Percentiles rank a stretch among this genome's conserved stretches.
These are phyloP conservation scores for Quercus agrifolia DNA, from an alignment of 306 rosid species.

Conservation along the genomic window DNA sequence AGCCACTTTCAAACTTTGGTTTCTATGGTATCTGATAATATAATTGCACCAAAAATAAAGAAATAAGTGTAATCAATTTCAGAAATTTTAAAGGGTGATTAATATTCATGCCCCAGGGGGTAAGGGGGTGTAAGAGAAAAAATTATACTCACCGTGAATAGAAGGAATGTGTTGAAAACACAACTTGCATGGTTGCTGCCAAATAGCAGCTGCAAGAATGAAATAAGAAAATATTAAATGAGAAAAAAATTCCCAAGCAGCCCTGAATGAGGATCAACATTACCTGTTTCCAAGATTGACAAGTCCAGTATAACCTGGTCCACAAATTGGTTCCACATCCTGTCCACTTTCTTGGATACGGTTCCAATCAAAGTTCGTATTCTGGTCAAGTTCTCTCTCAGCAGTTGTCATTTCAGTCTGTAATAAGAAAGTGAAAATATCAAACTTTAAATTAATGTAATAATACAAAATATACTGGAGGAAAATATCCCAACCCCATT, in stretches of 20 bases:
- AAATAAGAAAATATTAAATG: slow-evolving; percentile 3
- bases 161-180: slow-evolving; percentile 72
- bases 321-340: slow-evolving; percentile 80
- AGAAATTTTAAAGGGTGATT: neutral
- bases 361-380: slow-evolving; percentile 95
- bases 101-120: neutral
- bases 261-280: slow-evolving; percentile 12
- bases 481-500: neutral
- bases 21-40: slow-evolving; percentile 51
- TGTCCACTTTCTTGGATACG: slow-evolving; percentile 96
- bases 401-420: slow-evolving; percentile 99
- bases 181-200: slow-evolving; percentile 96
- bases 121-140: neutral
- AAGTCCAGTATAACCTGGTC: slow-evolving; percentile 95
- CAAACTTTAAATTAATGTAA: neutral
- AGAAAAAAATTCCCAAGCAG: slow-evolving; percentile 7
- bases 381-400: slow-evolving; percentile 97
- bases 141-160: slow-evolving; percentile 44
- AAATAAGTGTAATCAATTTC: slow-evolving; percentile 10
- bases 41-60: slow-evolving; percentile 1
- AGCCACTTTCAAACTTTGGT: slow-evolving; percentile 52
- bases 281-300: slow-evolving; percentile 97
- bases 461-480: neutral
- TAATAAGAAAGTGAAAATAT: slow-evolving; percentile 14
- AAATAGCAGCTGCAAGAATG: slow-evolving; percentile 82